A percentile compares a stretch with the other conserved stretches of the same genome.
Conservation (phyloP, 192 early-diverging fungal genomes). For the Backusella australiensis region DNA sequence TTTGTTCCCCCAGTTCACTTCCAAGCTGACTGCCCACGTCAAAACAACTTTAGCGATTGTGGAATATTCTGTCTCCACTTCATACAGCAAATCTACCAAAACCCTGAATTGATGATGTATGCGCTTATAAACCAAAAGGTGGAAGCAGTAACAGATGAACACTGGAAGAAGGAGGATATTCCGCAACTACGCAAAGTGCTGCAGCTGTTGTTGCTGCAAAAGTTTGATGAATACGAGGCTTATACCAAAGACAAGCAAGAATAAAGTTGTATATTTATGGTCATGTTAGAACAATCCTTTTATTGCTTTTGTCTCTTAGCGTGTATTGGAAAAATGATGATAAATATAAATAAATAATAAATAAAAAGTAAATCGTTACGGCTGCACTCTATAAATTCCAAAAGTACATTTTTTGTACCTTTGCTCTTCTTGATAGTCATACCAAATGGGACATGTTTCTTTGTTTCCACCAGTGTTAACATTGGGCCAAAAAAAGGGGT, state of each 20-base stretch:
- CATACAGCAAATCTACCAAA: neutral
- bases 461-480: neutral
- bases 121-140: neutral
- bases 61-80: neutral
- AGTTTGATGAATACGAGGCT: neutral
- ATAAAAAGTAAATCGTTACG: neutral
- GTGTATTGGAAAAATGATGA: neutral
- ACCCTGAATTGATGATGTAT: neutral
- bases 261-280: neutral
- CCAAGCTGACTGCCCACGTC: neutral
- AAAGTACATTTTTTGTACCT: neutral
- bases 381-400: neutral
- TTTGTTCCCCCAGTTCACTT: neutral
- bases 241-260: neutral
- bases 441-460: neutral
- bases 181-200: neutral
- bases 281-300: neutral
- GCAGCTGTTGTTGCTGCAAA: neutral
- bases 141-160: neutral
- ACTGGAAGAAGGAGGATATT: neutral
- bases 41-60: slow-evolving; percentile 4
- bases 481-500: neutral
- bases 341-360: neutral
- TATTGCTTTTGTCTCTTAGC: neutral
- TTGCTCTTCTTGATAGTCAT: slow-evolving; percentile 2